These are phyloP conservation scores for Micractinium sp. DNA, from an alignment of 139 green algal genomes.

Conservation along the genomic window DNA sequence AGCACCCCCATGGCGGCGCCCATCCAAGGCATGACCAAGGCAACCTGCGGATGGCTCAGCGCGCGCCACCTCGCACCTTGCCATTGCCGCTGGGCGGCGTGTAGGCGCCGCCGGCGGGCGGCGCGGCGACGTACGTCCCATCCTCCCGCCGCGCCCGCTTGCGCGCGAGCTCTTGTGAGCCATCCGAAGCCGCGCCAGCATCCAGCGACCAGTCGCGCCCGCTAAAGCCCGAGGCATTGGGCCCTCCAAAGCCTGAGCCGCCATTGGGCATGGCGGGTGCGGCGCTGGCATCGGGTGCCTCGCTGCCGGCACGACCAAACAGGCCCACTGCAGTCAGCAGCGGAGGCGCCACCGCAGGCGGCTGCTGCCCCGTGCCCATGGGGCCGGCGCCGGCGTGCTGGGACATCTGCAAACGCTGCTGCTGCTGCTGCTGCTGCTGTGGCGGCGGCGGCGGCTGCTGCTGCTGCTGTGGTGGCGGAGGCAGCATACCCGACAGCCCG, in stretches of 20 bases:
- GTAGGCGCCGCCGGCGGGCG: neutral
- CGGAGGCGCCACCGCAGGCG: neutral
- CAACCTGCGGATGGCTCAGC: neutral
- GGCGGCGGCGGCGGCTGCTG: neutral
- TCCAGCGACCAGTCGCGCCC: neutral
- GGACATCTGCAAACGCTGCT: constrained; percentile 89
- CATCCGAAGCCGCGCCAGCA: neutral
- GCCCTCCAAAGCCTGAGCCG: neutral
- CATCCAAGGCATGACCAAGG: neutral
- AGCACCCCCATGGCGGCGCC: too few relatives aligned
- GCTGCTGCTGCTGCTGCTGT: constrained; percentile 85
- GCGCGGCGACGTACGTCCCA: neutral
- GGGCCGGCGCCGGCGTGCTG: neutral
- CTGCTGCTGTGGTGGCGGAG: neutral
- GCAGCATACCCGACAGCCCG: neutral
- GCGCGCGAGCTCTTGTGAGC: neutral
- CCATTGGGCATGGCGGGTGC: neutral
- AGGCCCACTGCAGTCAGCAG: neutral
- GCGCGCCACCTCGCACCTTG: neutral
- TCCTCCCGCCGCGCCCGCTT: constrained; percentile 28
- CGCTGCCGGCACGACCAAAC: neutral
- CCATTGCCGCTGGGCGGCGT: neutral
- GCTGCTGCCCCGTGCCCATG: neutral
- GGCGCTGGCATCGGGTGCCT: neutral
- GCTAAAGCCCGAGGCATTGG: neutral